These are phyloP conservation scores for Talaromyces sp. DNA, from an alignment of 2,329 filamentous ascomycete species.

Conservation along the genomic window DNA sequence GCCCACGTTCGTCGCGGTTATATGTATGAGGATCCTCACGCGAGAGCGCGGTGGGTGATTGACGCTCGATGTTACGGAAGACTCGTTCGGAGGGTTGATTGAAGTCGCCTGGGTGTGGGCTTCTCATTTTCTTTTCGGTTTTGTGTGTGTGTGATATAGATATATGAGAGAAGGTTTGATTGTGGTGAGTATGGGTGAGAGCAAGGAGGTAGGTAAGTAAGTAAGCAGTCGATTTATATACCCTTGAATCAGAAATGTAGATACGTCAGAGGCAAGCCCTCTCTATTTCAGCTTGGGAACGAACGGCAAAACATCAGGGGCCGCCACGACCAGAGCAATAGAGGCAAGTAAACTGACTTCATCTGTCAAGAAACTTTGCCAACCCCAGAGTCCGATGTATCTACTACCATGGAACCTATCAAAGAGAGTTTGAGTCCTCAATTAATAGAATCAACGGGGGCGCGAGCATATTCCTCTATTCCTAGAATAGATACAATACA, in stretches of 20 bases:
- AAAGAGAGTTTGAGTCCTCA: too few species aligned
- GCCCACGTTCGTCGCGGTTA: constrained; percentile 5
- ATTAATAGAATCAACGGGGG: too few species aligned
- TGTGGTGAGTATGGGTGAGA: too few species aligned
- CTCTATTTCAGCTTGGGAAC: background rate
- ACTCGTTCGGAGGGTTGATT: constrained; percentile 12
- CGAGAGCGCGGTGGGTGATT: constrained; percentile 1
- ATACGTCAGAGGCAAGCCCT: background rate
- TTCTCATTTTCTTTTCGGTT: constrained; percentile 7
- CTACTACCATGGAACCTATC: background rate
- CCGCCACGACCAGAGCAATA: background rate
- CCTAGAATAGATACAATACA: background rate
- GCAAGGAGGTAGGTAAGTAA: background rate
- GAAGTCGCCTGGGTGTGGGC: constrained; percentile 14
- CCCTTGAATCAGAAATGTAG: background rate
- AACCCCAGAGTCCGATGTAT: background rate
- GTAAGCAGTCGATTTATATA: background rate
- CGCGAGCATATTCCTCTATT: too few species aligned
- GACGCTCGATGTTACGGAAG: constrained; percentile 14
- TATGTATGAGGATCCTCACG: constrained; percentile 14
- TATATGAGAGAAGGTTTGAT: background rate
- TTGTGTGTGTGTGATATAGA: too few species aligned
- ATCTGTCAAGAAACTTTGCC: background rate
- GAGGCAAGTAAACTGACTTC: background rate
- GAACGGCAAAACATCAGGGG: background rate